Conservation (phyloP, 2,329 filamentous ascomycete genomes). For the Scedosporium minutisporum region DNA sequence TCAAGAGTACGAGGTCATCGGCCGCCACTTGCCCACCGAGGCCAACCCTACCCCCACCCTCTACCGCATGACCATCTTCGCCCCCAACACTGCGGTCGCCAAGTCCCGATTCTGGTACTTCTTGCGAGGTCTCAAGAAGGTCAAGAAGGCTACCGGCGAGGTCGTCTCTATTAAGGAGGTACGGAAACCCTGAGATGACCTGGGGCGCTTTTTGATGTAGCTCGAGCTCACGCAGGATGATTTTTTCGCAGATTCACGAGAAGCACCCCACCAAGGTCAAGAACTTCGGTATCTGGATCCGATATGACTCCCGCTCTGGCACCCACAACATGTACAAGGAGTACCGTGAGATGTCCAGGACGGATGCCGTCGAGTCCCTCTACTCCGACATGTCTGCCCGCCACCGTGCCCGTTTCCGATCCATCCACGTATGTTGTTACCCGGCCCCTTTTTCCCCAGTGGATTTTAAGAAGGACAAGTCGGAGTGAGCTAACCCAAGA, state of each 20-base stretch:
- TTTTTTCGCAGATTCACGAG: slow-evolving; percentile 68
- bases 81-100: slow-evolving; percentile 92
- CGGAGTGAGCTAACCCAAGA: neutral
- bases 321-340: slow-evolving; percentile 99
- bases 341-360: slow-evolving; percentile 97
- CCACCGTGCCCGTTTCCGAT: slow-evolving; percentile 92
- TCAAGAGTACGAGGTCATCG: slow-evolving; percentile 99
- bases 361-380: slow-evolving; percentile 88
- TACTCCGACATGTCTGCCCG: slow-evolving; percentile 99
- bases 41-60: slow-evolving; percentile 94
- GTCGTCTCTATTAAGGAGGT: slow-evolving; percentile 96
- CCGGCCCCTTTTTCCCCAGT: neutral
- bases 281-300: slow-evolving; percentile 99
- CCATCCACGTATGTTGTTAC: slow-evolving; percentile 75
- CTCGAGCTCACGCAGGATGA: neutral
- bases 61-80: slow-evolving; percentile 99
- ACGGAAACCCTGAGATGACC: slow-evolving; percentile 29
- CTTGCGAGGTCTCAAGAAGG: slow-evolving; percentile 96
- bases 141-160: slow-evolving; percentile 99
- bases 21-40: slow-evolving; percentile 97
- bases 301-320: slow-evolving; percentile 98
- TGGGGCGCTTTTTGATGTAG: neutral
- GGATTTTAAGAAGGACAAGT: neutral
- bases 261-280: slow-evolving; percentile 99
- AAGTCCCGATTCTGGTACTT: slow-evolving; percentile 99